Percentiles rank a stretch among this genome's conserved stretches.
These are phyloP conservation scores for Saussurea involucrata DNA, from an alignment of 129 eudicot genomes.

Conservation along the genomic window DNA sequence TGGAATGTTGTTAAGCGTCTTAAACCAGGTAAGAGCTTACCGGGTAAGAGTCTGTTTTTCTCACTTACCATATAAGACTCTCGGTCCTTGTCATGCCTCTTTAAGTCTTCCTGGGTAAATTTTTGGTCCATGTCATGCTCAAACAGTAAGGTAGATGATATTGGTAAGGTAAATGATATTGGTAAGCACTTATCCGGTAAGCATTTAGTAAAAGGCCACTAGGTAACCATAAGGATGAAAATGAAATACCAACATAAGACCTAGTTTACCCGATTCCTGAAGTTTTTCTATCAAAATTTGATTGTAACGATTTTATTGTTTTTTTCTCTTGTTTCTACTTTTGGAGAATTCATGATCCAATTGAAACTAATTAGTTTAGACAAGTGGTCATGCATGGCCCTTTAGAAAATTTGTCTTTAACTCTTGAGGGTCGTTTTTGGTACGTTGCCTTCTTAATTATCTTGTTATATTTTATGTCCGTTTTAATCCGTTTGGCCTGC, in stretches of 20 bases:
- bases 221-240: background rate
- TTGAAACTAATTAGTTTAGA: constrained; percentile 7
- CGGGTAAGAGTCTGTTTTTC: no score
- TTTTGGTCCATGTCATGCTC: no score
- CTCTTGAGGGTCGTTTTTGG: background rate
- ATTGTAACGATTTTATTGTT: background rate
- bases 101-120: no score
- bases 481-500: background rate
- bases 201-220: no score
- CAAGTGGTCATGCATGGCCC: background rate
- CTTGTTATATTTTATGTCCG: background rate
- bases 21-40: no score
- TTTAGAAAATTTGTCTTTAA: background rate
- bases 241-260: background rate
- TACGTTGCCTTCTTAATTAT: background rate
- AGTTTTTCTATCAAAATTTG: no score
- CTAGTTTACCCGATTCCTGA: background rate
- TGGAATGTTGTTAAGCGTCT: no score
- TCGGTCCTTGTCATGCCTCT: no score
- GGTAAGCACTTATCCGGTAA: no score
- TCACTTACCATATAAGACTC: no score
- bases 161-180: no score
- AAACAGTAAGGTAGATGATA: no score
- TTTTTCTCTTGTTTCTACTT: background rate
- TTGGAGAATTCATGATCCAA: background rate